A percentile compares a stretch with the other conserved stretches of the same genome.
Conservation (phyloP, 306 rosid species). For the Inga oerstediana region DNA sequence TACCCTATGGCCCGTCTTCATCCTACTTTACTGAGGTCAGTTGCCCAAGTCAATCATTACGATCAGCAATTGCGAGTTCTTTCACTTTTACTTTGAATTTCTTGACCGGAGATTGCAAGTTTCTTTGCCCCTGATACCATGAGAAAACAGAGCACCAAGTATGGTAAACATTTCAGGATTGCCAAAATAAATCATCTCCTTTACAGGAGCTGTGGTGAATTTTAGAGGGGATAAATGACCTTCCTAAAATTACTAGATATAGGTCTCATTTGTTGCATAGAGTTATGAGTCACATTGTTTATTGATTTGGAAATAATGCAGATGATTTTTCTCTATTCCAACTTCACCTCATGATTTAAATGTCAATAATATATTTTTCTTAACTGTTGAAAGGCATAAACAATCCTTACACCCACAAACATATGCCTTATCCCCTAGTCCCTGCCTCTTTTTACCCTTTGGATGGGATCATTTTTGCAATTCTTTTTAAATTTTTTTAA, state of each 20-base stretch:
- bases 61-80: slow-evolving; percentile 3
- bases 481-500: slow-evolving; percentile 17
- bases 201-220: neutral
- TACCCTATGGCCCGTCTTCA: slow-evolving; percentile 99
- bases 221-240: neutral
- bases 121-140: neutral
- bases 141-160: slow-evolving; percentile 1
- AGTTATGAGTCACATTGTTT: too few relatives aligned
- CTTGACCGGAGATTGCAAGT: neutral
- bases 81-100: slow-evolving; percentile 5
- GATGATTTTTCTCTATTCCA: slow-evolving; percentile 2
- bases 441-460: neutral
- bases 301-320: neutral
- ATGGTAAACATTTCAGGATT: neutral
- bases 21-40: slow-evolving; percentile 75
- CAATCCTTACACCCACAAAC: neutral
- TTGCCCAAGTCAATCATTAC: slow-evolving; percentile 4
- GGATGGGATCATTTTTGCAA: too few relatives aligned
- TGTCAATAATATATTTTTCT: neutral
- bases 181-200: neutral
- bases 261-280: neutral
- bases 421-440: neutral
- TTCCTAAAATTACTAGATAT: neutral
- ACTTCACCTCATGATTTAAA: neutral
- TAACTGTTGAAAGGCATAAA: neutral